Percentiles rank a stretch among this genome's conserved stretches.
phyloP scores from a whole-genome alignment of 2,329 filamentous ascomycete species.

The Sporothrix globosa region DNA sequence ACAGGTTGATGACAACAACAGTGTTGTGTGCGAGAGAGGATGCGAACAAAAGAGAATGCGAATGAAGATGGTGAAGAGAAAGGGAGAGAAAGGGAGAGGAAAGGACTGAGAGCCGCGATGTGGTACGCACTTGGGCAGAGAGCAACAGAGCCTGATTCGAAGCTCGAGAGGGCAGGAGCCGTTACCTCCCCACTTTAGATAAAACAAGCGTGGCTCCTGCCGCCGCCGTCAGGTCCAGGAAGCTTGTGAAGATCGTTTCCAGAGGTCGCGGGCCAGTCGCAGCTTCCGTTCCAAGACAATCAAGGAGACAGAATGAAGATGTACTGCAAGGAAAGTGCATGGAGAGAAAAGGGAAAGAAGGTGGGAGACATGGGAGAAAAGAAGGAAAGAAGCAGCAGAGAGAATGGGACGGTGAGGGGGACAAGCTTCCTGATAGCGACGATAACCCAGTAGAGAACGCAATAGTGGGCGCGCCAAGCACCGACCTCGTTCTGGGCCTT shows the following conservation, averaged over 20 bases:
- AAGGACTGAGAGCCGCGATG: neutral
- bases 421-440: slow-evolving; percentile 22
- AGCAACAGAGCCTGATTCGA: slow-evolving; percentile 12
- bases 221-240: slow-evolving; percentile 12
- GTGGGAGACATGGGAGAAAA: neutral
- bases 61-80: neutral
- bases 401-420: slow-evolving; percentile 9
- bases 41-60: neutral
- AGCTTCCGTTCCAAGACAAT: neutral
- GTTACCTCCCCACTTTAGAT: slow-evolving; percentile 20
- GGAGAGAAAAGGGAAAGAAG: neutral
- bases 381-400: slow-evolving; percentile 5
- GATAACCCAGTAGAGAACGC: slow-evolving; percentile 12
- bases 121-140: slow-evolving; percentile 9
- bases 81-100: neutral
- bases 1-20: neutral
- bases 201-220: slow-evolving; percentile 30
- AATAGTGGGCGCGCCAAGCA: slow-evolving; percentile 19
- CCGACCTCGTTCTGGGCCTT: slow-evolving; percentile 27
- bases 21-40: neutral
- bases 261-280: slow-evolving; percentile 6
- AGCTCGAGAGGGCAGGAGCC: slow-evolving; percentile 25
- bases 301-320: neutral
- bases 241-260: slow-evolving; percentile 16
- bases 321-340: neutral